Evolutionary conservation across 1,139 yeast genomes (phyloP), one percentile per base, ranked within the genome.

Genomic region (Candida neerlandica): DNA sequence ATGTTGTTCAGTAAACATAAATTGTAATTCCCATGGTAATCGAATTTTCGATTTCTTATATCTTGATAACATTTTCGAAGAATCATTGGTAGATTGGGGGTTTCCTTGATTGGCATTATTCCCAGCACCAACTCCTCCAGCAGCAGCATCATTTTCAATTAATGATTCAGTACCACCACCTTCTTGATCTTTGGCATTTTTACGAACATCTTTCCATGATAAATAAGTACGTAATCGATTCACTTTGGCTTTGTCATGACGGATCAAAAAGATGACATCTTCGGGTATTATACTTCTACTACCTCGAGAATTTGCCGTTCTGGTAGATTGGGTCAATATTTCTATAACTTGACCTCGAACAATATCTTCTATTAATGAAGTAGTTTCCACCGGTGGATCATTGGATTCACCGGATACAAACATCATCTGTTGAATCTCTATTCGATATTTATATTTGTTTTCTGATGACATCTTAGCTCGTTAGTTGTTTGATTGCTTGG

Each of bases 371-470:
- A 94, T 90, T 49, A 94, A 69, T 10, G 95, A 85, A 0, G 97
- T 89, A 0, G 97, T 90, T 57, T 89, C 96, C 9, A 86, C 78
- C 0, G 97, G 96, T 2, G 98, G 96, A 59, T 94, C 99, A 58
- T 89, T 89, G 1, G 95, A 84, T 67, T 94, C 98, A 1, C 99
- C 99, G 52, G 88, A 81, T 51, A 94, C 99, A 73, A 95, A 94
- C 99, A 94, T 94, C 99, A 94, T 95, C 73, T 91, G 96, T 66
- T 89, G 96, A 60, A 90, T 89, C 67, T 90, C 97, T 44, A 86
- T 81, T 51, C 96, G 75, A 65, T 89, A 90, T 63, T 85, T 83
- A 70, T 87, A 85, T 63, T 86, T 85, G 55, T 79, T 69, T 45
- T 69, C 71, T 15, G 49, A n/a, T 1, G 54, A 33, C 54, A 51